Evolutionary conservation across 2,329 filamentous ascomycete species (phyloP).

Genomic region (Sarocladium oryzae): DNA sequence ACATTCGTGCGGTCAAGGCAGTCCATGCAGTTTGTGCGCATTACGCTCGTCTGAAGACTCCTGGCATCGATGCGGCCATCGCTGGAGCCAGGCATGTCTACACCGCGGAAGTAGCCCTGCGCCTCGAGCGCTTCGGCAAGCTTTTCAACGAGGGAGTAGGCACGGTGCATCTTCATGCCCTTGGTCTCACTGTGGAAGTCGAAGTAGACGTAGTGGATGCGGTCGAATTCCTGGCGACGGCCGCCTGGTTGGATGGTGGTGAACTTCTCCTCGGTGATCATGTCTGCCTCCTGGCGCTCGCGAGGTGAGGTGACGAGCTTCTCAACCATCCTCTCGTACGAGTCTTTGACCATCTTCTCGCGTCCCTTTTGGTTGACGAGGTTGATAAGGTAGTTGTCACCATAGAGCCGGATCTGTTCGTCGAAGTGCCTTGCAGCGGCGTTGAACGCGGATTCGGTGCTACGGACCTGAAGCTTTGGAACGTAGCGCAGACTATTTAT

Average conservation of each 20-base stretch:
- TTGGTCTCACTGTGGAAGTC: conserved; percentile 98
- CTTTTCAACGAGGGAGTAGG: conserved; percentile 77
- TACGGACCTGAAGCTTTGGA: conserved; percentile 81
- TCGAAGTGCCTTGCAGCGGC: conserved; percentile 84
- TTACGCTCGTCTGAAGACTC: conserved; percentile 77
- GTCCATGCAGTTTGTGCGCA: conserved; percentile 99
- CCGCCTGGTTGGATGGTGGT: conserved; percentile 63
- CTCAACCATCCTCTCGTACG: conserved; percentile 87
- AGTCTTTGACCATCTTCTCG: conserved; percentile 81
- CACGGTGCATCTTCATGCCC: conserved; percentile 87
- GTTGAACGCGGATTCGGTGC: conserved; percentile 70
- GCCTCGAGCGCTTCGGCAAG: conserved; percentile 68
- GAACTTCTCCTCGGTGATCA: conserved; percentile 70
- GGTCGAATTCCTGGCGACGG: conserved; percentile 62
- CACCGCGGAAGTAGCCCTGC: conserved; percentile 88
- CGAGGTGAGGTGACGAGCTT: conserved; percentile 63
- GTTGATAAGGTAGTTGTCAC: conserved; percentile 96
- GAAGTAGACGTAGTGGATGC: conserved; percentile 94
- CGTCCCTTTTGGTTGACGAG: conserved; percentile 94
- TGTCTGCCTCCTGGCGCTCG: conserved; percentile 60
- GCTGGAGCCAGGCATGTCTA: conserved; percentile 69
- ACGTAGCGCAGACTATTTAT: conserved; percentile 90
- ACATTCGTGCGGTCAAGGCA: conserved; percentile 97
- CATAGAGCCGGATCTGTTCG: conserved; percentile 88
- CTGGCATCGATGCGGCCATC: conserved; percentile 73